These are phyloP conservation scores for Colletotrichum agaves DNA, from an alignment of 2,329 filamentous ascomycete species.

Conservation along the genomic window DNA sequence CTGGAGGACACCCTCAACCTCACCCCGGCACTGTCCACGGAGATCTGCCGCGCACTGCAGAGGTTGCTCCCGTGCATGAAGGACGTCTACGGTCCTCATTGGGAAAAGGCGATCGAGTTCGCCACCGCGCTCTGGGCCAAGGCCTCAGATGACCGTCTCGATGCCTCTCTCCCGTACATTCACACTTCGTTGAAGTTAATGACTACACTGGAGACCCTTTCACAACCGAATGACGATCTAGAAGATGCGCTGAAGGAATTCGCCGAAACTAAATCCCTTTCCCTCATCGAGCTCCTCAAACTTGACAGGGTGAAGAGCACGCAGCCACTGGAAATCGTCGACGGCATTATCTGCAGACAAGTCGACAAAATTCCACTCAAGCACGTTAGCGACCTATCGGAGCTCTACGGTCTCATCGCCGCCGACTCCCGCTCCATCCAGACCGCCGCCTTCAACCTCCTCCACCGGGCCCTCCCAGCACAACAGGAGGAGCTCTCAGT, in stretches of 20 bases:
- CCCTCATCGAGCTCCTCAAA: slow-evolving; percentile 73
- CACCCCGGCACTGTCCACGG: slow-evolving; percentile 55
- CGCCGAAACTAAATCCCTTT: slow-evolving; percentile 64
- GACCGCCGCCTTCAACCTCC: slow-evolving; percentile 80
- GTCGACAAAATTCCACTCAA: slow-evolving; percentile 72
- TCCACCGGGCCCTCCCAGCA: slow-evolving; percentile 82
- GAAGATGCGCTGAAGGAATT: slow-evolving; percentile 76
- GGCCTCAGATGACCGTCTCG: slow-evolving; percentile 52
- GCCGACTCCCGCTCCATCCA: slow-evolving; percentile 81
- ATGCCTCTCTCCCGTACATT: slow-evolving; percentile 69
- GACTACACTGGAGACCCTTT: slow-evolving; percentile 68
- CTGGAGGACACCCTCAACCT: slow-evolving; percentile 63
- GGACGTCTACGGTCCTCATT: slow-evolving; percentile 89
- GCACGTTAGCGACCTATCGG: slow-evolving; percentile 70
- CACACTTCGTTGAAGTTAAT: slow-evolving; percentile 80
- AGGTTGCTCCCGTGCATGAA: slow-evolving; percentile 77
- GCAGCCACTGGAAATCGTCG: slow-evolving; percentile 79
- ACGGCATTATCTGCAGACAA: slow-evolving; percentile 77
- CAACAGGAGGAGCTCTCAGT: slow-evolving; percentile 85
- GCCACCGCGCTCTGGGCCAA: slow-evolving; percentile 68
- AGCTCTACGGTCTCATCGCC: slow-evolving; percentile 80
- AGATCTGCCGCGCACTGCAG: slow-evolving; percentile 67
- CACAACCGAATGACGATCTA: slow-evolving; percentile 87
- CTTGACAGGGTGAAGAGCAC: slow-evolving; percentile 57
- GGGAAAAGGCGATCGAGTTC: slow-evolving; percentile 73